Conservation (phyloP, 2,329 filamentous ascomycete species). For the Aureobasidium sp. region DNA sequence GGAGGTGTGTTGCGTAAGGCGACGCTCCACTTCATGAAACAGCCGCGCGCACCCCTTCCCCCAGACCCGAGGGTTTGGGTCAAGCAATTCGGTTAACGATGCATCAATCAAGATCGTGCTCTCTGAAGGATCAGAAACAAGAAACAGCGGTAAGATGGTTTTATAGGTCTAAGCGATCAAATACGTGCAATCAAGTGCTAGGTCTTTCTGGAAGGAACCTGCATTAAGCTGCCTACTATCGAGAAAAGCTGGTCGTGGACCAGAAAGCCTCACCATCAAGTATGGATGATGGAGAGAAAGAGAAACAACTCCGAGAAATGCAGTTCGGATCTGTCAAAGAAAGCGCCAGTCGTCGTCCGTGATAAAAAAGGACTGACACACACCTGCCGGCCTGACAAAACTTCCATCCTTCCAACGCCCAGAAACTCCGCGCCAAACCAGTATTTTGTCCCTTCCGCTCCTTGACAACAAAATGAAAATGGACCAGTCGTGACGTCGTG, state of each 20-base stretch:
- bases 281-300: neutral
- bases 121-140: neutral
- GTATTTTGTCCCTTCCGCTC: neutral
- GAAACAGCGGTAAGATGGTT: neutral
- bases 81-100: neutral
- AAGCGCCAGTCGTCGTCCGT: neutral
- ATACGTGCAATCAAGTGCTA: neutral
- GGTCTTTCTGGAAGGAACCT: neutral
- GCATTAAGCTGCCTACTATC: neutral
- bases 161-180: neutral
- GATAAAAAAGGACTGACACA: neutral
- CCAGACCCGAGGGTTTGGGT: neutral
- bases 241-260: neutral
- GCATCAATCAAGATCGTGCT: neutral
- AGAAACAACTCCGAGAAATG: neutral
- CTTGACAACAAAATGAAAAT: neutral
- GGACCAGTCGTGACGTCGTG: neutral
- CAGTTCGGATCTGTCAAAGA: neutral
- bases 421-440: conserved; percentile 10
- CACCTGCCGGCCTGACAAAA: neutral
- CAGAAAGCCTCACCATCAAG: neutral
- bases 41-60: neutral
- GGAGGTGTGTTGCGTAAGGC: neutral
- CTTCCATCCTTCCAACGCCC: neutral
- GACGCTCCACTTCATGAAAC: neutral